Percentiles rank a stretch among this genome's conserved stretches.
phyloP scores from a whole-genome alignment of 345 rosid species.

The Eucalyptus cloeziana region DNA sequence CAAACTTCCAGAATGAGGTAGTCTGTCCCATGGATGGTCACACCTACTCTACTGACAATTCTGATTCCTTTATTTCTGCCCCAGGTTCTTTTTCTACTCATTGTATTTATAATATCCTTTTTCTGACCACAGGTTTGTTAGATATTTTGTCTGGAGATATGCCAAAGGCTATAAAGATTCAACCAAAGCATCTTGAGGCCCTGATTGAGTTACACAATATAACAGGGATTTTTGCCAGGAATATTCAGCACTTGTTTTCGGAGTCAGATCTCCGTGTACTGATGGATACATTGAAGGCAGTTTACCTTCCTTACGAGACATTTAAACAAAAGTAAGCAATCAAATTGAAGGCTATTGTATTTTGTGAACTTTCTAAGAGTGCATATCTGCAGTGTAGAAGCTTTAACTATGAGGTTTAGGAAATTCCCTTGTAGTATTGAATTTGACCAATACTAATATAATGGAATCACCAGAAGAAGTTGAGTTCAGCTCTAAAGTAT shows the following conservation, averaged over 20 bases:
- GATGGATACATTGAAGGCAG: constrained; percentile 81
- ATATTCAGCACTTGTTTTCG: constrained; percentile 83
- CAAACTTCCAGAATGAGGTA: background rate
- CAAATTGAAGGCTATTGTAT: background rate
- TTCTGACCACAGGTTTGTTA: constrained; percentile 47
- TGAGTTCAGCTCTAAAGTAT: background rate
- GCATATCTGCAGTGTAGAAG: background rate
- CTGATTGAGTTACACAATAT: constrained; percentile 85
- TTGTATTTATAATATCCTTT: background rate
- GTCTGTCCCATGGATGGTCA: background rate
- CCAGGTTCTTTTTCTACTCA: background rate
- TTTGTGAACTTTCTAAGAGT: background rate
- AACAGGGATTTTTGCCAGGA: constrained; percentile 79
- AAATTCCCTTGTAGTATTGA: background rate
- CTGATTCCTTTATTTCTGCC: background rate
- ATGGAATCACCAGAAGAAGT: background rate
- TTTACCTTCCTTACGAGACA: constrained; percentile 74
- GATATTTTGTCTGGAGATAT: constrained; percentile 87
- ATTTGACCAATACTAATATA: background rate
- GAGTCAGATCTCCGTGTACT: constrained; percentile 71
- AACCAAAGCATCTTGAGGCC: constrained; percentile 87
- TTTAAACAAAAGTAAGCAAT: constrained; percentile 78
- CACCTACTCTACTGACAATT: background rate
- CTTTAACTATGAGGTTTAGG: background rate
- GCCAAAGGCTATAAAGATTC: constrained; percentile 86